Evolutionary conservation across 768 basidiomycete genomes (phyloP), one percentile per base, ranked within the genome.

Genomic region (Tricholomella constricta): DNA sequence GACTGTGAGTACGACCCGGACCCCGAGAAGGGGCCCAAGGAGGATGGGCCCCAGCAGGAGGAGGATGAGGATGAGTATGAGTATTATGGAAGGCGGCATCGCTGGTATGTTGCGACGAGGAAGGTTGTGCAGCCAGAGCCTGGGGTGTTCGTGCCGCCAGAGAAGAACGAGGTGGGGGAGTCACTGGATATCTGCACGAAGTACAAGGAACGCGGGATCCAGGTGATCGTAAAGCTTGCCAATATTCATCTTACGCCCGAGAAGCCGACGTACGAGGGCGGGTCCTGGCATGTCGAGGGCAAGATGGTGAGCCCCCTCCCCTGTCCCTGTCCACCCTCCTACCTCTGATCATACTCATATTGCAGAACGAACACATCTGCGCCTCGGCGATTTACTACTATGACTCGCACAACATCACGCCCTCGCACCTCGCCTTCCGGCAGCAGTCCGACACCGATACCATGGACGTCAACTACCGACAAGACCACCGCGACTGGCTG

Each of bases 251-350:
- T 74, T 19, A 73, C 70, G 0, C 72, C 73, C 17, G 69, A 74
- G 26, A 67, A 69, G 40, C 73, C 74, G 0, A 51, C 58, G 4
- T 75, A 74, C 55, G 54, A 48, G 0, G 72, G 73, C n/a, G 72
- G 74, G 12, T 62, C 61, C 2, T 76, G 74, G 73, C 73, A 73
- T 42, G 65, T 74, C 40, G 74, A 75, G 57, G 74, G 69, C 6
- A 57, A 58, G 41, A 51, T 70, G 46, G 56, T 60, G 36, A 1
- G 50, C n/a, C n/a, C 6, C n/a, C 41, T 32, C 8, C 6, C 12
- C 23, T 11, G n/a, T 2, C 31, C 36, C 15, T 27, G 2, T 10
- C n/a, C n/a, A n/a, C n/a, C n/a, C n/a, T 20, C 5, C 22, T 15
- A 20, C 32, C 22, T 12, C 32, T 25, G 29, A n/a, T 7, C 10